Percentiles rank a stretch among this genome's conserved stretches.
These are phyloP conservation scores for Andrographis paniculata DNA, from an alignment of 305 asterid genomes.

Conservation along the genomic window DNA sequence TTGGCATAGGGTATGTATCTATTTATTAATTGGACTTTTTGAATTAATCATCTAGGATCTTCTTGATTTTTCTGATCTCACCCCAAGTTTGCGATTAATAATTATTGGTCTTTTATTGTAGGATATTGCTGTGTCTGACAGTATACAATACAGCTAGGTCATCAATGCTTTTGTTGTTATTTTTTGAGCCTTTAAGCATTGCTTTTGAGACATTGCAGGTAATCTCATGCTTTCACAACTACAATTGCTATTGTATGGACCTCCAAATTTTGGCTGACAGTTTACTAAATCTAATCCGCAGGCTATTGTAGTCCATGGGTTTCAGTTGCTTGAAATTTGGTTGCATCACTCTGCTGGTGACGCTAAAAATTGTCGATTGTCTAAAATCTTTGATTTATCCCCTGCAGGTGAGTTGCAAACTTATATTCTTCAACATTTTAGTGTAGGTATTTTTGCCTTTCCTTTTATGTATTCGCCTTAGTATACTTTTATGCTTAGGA, in stretches of 20 bases:
- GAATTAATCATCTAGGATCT: neutral
- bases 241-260: neutral
- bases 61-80: slow-evolving; percentile 3
- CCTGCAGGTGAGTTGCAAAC: slow-evolving; percentile 42
- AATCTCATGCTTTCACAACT: neutral
- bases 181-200: slow-evolving; percentile 88
- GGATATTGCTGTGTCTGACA: slow-evolving; percentile 55
- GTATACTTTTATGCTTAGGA: neutral
- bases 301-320: slow-evolving; percentile 88
- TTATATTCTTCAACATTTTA: neutral
- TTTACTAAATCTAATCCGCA: slow-evolving; percentile 24
- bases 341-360: slow-evolving; percentile 60
- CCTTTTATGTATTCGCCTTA: neutral
- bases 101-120: slow-evolving; percentile 26
- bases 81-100: slow-evolving; percentile 12
- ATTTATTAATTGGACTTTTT: neutral
- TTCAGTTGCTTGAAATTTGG: slow-evolving; percentile 84
- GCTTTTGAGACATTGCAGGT: slow-evolving; percentile 64
- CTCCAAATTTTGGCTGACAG: slow-evolving; percentile 16
- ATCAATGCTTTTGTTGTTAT: slow-evolving; percentile 50
- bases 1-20: neutral
- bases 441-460: neutral
- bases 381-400: slow-evolving; percentile 58
- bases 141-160: slow-evolving; percentile 43
- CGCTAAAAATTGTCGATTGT: slow-evolving; percentile 42